phyloP scores from a whole-genome alignment of 768 basidiomycete species.

The Leccinum variicolor region DNA sequence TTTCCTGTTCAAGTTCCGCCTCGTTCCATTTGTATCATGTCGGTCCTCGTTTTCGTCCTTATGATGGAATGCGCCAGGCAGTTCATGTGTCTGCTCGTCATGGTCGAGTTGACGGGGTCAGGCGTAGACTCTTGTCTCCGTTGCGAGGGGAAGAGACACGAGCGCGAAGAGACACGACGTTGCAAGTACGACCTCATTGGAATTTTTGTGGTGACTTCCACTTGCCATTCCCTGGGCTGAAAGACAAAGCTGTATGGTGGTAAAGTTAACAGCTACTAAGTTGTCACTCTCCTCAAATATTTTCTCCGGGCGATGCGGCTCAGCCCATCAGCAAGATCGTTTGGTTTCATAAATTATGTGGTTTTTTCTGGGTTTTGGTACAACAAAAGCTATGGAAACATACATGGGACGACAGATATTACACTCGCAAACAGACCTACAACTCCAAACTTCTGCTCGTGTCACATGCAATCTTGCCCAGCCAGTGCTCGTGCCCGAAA shows the following conservation, averaged over 20 bases:
- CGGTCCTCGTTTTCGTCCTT: too few species aligned
- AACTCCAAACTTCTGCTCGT: constrained; percentile 8
- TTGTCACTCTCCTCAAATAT: too few species aligned
- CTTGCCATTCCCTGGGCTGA: too few species aligned
- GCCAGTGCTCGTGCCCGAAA: background rate
- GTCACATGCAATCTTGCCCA: constrained; percentile 1
- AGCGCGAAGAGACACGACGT: background rate
- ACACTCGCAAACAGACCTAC: constrained; percentile 5
- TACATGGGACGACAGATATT: constrained; percentile 1
- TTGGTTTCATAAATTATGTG: background rate
- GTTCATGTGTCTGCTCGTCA: too few species aligned
- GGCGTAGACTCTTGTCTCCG: too few species aligned
- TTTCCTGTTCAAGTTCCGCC: background rate
- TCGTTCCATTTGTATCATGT: background rate
- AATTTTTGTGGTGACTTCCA: too few species aligned
- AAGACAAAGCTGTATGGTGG: too few species aligned
- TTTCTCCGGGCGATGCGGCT: too few species aligned
- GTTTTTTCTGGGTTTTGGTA: constrained; percentile 11
- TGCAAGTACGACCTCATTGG: too few species aligned
- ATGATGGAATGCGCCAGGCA: too few species aligned
- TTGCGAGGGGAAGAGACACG: background rate
- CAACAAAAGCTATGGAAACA: constrained; percentile 5
- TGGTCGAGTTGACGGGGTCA: too few species aligned
- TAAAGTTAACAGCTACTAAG: too few species aligned
- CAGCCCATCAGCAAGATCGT: background rate